Evolutionary conservation across 495 filamentous ascomycete species (phyloP).

Genomic region (Podospora appendiculata): DNA sequence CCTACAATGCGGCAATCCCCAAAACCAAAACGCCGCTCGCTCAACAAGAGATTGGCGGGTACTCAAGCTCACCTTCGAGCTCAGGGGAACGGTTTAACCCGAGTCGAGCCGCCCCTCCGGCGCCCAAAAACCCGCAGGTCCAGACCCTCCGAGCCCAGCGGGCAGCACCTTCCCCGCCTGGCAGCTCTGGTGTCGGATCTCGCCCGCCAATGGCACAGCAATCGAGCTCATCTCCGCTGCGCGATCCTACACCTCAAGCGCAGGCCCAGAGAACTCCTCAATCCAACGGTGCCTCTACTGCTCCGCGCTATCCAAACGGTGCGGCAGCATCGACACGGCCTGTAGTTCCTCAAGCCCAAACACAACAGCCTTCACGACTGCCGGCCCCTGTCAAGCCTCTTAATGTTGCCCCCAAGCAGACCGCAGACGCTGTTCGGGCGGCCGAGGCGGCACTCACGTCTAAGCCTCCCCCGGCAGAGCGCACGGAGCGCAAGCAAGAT

Average conservation of each 20-base stretch:
- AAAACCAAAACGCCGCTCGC: slow-evolving; percentile 66
- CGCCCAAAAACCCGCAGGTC: slow-evolving; percentile 47
- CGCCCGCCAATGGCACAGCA: slow-evolving; percentile 36
- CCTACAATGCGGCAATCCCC: slow-evolving; percentile 80
- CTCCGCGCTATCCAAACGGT: slow-evolving; percentile 31
- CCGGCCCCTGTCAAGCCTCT: slow-evolving; percentile 78
- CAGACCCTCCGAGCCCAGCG: slow-evolving; percentile 43
- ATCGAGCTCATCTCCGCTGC: slow-evolving; percentile 23
- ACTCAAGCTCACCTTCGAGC: slow-evolving; percentile 34
- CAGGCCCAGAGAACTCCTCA: slow-evolving; percentile 18
- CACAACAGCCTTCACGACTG: slow-evolving; percentile 46
- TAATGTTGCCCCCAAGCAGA: slow-evolving; percentile 78
- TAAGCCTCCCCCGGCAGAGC: slow-evolving; percentile 58
- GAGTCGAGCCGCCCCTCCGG: slow-evolving; percentile 56
- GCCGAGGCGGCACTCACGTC: slow-evolving; percentile 73
- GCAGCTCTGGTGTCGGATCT: slow-evolving; percentile 16
- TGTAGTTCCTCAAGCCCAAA: slow-evolving; percentile 30
- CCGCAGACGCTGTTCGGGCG: slow-evolving; percentile 62
- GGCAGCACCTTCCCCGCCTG: slow-evolving; percentile 44
- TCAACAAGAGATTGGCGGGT: slow-evolving; percentile 75
- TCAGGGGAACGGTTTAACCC: slow-evolving; percentile 71
- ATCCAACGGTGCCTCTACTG: slow-evolving; percentile 11
- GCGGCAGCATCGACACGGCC: slow-evolving; percentile 19
- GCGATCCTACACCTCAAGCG: slow-evolving; percentile 15
- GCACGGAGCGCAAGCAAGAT: slow-evolving; percentile 68